These are phyloP conservation scores for Wilhelminamyces savonicus DNA, from an alignment of 805 yeast species.

Conservation along the genomic window DNA sequence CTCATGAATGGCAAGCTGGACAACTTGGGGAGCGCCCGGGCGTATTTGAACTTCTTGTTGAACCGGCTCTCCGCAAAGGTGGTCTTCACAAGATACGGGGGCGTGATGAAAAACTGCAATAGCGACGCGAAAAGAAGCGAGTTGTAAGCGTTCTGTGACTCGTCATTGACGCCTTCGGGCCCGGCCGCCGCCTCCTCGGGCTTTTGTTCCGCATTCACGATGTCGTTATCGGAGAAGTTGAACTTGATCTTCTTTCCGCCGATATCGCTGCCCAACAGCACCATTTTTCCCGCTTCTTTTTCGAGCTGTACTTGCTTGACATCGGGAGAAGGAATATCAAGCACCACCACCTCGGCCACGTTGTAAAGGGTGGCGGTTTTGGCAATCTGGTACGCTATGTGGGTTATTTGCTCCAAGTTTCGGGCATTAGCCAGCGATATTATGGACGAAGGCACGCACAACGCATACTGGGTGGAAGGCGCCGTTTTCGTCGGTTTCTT, in stretches of 20 bases:
- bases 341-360: constrained; percentile 68
- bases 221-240: constrained; percentile 23
- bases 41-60: constrained; percentile 49
- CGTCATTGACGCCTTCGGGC: constrained; percentile 6
- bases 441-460: constrained; percentile 71
- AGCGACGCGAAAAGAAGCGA: constrained; percentile 59
- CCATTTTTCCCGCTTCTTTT: constrained; percentile 16
- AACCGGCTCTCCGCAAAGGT: constrained; percentile 45
- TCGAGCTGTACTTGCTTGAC: constrained; percentile 8
- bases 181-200: constrained; percentile 10
- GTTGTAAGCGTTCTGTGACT: constrained; percentile 19
- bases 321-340: constrained; percentile 41
- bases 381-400: constrained; percentile 72
- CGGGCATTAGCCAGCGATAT: constrained; percentile 49
- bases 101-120: constrained; percentile 77
- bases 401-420: constrained; percentile 68
- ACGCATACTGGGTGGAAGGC: constrained; percentile 35
- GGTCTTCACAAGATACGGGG: constrained; percentile 67
- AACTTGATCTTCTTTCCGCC: constrained; percentile 27
- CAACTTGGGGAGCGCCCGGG: constrained; percentile 64
- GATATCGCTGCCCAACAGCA: constrained; percentile 15
- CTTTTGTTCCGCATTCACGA: constrained; percentile 9
- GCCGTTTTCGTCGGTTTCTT: constrained; percentile 24
- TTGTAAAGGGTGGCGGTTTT: constrained; percentile 63
- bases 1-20: constrained; percentile 72